phyloP scores from a whole-genome alignment of 2,329 filamentous ascomycete species.

The Aotearoamyces nothofagi region DNA sequence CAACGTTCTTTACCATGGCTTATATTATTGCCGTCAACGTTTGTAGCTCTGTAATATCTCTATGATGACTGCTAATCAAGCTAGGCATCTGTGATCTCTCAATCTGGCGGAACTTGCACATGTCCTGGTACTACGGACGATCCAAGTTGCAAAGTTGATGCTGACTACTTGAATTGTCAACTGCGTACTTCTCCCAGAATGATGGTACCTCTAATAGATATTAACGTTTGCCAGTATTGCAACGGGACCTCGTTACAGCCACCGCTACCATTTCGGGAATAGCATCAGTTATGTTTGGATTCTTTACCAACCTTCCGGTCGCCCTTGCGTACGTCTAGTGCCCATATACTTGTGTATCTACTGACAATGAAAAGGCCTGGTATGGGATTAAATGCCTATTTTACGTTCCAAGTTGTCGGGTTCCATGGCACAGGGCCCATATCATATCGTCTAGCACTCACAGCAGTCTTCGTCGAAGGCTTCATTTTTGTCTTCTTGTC shows the following conservation, averaged over 20 bases:
- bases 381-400: constrained; percentile 55
- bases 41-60: constrained; percentile 12
- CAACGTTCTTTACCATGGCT: constrained; percentile 70
- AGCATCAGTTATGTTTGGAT: constrained; percentile 61
- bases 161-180: constrained; percentile 27
- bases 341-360: constrained; percentile 1
- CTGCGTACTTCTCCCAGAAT: constrained; percentile 14
- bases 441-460: constrained; percentile 43
- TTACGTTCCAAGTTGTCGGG: constrained; percentile 51
- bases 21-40: constrained; percentile 70
- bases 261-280: constrained; percentile 70
- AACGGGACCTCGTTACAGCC: constrained; percentile 66
- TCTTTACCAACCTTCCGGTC: constrained; percentile 70
- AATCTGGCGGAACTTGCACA: constrained; percentile 63
- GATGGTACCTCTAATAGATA: background rate
- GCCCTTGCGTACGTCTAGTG: constrained; percentile 54
- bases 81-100: constrained; percentile 50
- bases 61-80: constrained; percentile 7
- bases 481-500: constrained; percentile 49
- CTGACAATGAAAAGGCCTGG: constrained; percentile 31
- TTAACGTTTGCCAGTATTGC: constrained; percentile 31
- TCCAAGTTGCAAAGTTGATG: constrained; percentile 14
- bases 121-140: constrained; percentile 28
- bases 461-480: constrained; percentile 49
- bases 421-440: constrained; percentile 39